Base-by-base conservation (phyloP, 305 asterid genomes). In the Fraxinus latifolia region DNA sequence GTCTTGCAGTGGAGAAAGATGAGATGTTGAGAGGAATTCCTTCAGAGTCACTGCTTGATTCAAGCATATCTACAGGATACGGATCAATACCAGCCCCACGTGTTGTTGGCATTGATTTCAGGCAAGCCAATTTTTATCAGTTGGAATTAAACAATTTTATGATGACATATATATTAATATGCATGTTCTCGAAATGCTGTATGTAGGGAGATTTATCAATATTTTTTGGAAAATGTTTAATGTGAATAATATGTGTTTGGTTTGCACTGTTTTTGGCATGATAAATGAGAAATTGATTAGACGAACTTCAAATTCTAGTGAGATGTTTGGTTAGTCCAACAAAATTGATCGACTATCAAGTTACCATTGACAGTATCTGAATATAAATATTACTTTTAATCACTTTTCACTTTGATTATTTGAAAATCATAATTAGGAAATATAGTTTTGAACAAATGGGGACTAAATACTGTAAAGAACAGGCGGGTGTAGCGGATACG, bases 1-100 rank as follows among this genome's bases (percentile, higher is more conserved):
- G 98, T 87, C 95, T 93, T 85, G 96, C 93, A 90, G 93, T 85
- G 89, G 97, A 91, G 85, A 93, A 89, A 79, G 96, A 90, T 86
- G 96, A 89, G 77, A 82, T 81, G 77, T 76, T 86, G 86, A 88
- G 92, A 79, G 97, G 96, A 65, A 85, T 88, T 80, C 71, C 92
- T n/a, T 89, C 92, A 62, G 80, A 87, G 81, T 68, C 90, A 42
- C 55, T 82, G 75, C 85, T 89, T 78, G 94, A 89, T 87, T 87
- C 91, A 79, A 83, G 81, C 82, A 82, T 89, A 86, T 84, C 90
- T 83, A 53, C 92, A 29, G 91, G 90, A 89, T 93, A 91, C 87
- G 96, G 93, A 81, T 88, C 89, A 47, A 79, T 88, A 55, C 93
- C 92, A 36, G 90, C 90, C 83, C 88, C 93, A 70, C 91, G 92